Conservation (phyloP, 2,329 filamentous ascomycete genomes). For the Colletotrichum sansevieriae region DNA sequence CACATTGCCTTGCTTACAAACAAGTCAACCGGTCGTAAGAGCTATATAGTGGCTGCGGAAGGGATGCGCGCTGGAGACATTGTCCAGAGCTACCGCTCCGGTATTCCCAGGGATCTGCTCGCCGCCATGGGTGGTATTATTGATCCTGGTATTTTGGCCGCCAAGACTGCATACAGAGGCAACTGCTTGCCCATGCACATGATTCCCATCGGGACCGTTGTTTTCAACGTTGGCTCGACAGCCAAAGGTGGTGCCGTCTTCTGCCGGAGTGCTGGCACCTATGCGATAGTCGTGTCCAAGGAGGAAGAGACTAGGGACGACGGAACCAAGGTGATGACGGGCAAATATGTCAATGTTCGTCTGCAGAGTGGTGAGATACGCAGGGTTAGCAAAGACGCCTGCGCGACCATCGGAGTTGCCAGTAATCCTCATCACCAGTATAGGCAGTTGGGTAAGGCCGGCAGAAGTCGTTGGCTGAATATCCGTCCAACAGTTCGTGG, state of each 20-base stretch:
- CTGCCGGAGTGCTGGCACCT: conserved; percentile 94
- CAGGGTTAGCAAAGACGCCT: conserved; percentile 90
- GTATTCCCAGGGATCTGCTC: conserved; percentile 88
- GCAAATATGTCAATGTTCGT: conserved; percentile 84
- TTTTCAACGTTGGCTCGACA: conserved; percentile 89
- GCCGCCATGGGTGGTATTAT: conserved; percentile 92
- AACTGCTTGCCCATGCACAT: conserved; percentile 97
- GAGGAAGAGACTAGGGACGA: conserved; percentile 78
- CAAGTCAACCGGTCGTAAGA: conserved; percentile 79
- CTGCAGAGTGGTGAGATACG: conserved; percentile 94
- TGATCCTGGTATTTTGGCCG: conserved; percentile 95
- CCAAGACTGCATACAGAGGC: conserved; percentile 92
- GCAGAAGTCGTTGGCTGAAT: conserved; percentile 91
- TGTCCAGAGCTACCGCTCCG: conserved; percentile 90
- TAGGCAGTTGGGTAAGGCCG: conserved; percentile 92
- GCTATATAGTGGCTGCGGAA: conserved; percentile 95
- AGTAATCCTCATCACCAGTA: conserved; percentile 96
- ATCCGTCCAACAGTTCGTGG: conserved; percentile 96
- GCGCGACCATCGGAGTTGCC: conserved; percentile 92
- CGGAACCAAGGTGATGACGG: conserved; percentile 72
- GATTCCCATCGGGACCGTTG: conserved; percentile 92
- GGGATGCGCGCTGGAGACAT: conserved; percentile 92
- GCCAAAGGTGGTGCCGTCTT: conserved; percentile 84
- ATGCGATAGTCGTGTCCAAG: conserved; percentile 89
- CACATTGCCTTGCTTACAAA: conserved; percentile 91